phyloP scores from a whole-genome alignment of 2,329 filamentous ascomycete species.

The Thermochaetoides dissita region DNA sequence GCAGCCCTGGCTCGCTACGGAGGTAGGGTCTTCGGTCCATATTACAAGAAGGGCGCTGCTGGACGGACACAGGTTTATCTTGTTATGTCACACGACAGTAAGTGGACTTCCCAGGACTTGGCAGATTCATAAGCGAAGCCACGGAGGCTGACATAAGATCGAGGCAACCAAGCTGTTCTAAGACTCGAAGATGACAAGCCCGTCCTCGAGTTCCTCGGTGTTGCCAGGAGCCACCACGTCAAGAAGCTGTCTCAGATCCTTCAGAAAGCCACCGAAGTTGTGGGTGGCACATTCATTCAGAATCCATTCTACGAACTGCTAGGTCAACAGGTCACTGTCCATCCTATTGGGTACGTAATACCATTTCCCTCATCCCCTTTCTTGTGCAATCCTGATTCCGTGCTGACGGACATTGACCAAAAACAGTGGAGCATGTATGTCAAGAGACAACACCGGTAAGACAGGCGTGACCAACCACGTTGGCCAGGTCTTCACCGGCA shows the following conservation, averaged over 20 bases:
- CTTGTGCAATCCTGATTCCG: slow-evolving; percentile 3
- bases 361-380: neutral
- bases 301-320: slow-evolving; percentile 44
- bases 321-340: slow-evolving; percentile 47
- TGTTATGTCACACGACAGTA: slow-evolving; percentile 52
- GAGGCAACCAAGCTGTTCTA: slow-evolving; percentile 44
- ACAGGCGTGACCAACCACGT: slow-evolving; percentile 47
- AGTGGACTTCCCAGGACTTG: slow-evolving; percentile 8
- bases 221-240: slow-evolving; percentile 41
- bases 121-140: too few species aligned
- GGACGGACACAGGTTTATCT: slow-evolving; percentile 50
- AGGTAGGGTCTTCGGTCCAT: slow-evolving; percentile 45
- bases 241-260: slow-evolving; percentile 37
- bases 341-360: slow-evolving; percentile 43
- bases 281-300: slow-evolving; percentile 46
- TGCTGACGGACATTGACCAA: too few species aligned
- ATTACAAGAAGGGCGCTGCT: slow-evolving; percentile 39
- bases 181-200: slow-evolving; percentile 46
- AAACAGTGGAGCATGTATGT: slow-evolving; percentile 46
- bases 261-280: slow-evolving; percentile 37
- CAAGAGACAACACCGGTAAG: slow-evolving; percentile 39
- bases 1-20: slow-evolving; percentile 34
- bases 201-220: slow-evolving; percentile 44
- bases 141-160: neutral
- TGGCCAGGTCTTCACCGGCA: slow-evolving; percentile 45